Evolutionary conservation across 129 eudicot genomes (phyloP), one percentile per base, ranked within the genome.

Genomic region (Rutidosis leptorrhynchoides): DNA sequence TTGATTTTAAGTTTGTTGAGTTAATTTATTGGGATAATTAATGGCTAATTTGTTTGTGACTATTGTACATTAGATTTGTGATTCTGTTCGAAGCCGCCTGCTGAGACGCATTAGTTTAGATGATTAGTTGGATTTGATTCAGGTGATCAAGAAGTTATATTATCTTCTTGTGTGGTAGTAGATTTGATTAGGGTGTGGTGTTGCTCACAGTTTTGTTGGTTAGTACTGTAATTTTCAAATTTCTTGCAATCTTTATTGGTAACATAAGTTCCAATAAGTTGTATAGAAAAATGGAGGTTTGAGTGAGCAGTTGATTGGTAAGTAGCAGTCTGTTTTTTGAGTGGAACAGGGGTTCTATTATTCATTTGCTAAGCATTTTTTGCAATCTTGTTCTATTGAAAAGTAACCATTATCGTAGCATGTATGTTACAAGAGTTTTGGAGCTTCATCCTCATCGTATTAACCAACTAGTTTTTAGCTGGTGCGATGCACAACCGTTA

Each of bases 41-140:
- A 55, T 23, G 59, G 37, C 35, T 54, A 20, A 55, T 77, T 73
- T 58, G 64, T 40, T 30, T 23, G 65, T 64, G 73, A 51, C 58
- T 75, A 74, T 81, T 87, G 83, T 78, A 79, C 77, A 83, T 79
- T 81, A 70, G 73, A 67, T 67, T 35, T 65, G 73, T 69, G 90
- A 32, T 70, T 71, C 71, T 72, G 90, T 19, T 74, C 69, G 66
- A 89, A 89, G 97, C 88, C 65, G 58, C 95, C 83, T 78, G 87
- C 98, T 85, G 91, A 83, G 90, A 70, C 84, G 29, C 77, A 48
- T 65, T 49, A 66, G n/a, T 56, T 49, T 67, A 74, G 57, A 62
- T 75, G 74, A 67, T 62, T 64, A 77, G 71, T 65, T 70, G 30
- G 71, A 67, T 58, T 80, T 66, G 69, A 51, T 77, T 24, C 65